Evolutionary conservation across 176 grass and related monocot species (phyloP).

Genomic region (Ensete glaucum): DNA sequence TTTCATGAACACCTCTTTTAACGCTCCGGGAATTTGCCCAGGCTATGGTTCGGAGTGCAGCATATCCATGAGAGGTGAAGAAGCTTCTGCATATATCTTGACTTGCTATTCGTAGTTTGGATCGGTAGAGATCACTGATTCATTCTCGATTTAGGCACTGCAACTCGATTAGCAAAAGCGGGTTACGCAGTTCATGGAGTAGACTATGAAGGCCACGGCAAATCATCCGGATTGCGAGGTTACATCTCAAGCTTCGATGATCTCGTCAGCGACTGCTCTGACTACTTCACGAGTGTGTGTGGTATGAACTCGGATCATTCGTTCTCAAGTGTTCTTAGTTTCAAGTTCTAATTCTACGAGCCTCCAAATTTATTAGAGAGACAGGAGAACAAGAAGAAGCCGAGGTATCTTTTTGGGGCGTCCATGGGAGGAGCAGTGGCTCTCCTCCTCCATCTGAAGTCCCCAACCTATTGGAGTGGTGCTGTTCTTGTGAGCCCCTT

Average conservation of each 20-base stretch:
- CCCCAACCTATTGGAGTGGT: conserved; percentile 32
- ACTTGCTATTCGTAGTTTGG: no score
- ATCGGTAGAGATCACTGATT: no score
- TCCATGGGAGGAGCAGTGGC: conserved; percentile 54
- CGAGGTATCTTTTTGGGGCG: conserved; percentile 40
- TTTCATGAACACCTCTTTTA: no score
- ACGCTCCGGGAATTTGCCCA: background rate
- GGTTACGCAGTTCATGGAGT: conserved; percentile 54
- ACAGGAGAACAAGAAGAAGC: conserved; percentile 38
- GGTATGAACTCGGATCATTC: conserved; percentile 21
- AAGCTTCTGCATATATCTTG: no score
- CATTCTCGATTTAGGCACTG: conserved; percentile 25
- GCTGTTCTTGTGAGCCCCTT: no score
- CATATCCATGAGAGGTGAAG: conserved; percentile 45
- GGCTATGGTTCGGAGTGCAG: conserved; percentile 57
- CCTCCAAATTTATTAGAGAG: conserved; percentile 29
- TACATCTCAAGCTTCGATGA: conserved; percentile 41
- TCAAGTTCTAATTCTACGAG: background rate
- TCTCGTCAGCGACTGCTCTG: conserved; percentile 38
- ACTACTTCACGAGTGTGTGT: conserved; percentile 41
- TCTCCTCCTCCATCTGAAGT: conserved; percentile 44
- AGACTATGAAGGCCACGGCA: conserved; percentile 67
- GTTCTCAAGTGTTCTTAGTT: background rate
- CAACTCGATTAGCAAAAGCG: conserved; percentile 28
- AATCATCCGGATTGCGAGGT: conserved; percentile 40